Percentiles rank a stretch among this genome's conserved stretches.
phyloP scores from a whole-genome alignment of 306 rosid species.

The Casuarina glauca region DNA sequence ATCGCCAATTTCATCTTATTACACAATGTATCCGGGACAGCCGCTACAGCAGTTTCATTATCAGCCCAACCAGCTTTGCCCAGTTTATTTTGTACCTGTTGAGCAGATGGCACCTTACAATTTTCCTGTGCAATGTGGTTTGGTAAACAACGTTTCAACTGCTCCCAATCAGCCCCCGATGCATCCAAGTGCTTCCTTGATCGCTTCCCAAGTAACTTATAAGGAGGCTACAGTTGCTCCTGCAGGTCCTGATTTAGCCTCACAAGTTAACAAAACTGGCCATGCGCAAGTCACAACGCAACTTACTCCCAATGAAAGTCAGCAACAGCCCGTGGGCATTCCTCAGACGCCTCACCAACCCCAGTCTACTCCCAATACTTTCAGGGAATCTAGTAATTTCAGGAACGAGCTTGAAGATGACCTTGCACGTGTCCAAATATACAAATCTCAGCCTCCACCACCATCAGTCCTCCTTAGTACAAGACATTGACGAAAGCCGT shows the following conservation, averaged over 20 bases:
- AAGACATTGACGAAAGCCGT: constrained; percentile 33
- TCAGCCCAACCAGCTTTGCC: constrained; percentile 38
- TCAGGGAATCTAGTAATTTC: constrained; percentile 29
- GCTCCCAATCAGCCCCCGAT: constrained; percentile 25
- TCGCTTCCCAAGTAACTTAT: constrained; percentile 32
- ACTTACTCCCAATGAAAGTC: constrained; percentile 23
- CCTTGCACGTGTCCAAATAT: constrained; percentile 41
- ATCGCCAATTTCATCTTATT: constrained; percentile 34
- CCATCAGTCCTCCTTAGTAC: constrained; percentile 39
- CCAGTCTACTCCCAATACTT: constrained; percentile 17
- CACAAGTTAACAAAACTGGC: constrained; percentile 17
- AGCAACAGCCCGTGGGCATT: constrained; percentile 28
- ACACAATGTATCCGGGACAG: constrained; percentile 33
- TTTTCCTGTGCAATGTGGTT: constrained; percentile 31
- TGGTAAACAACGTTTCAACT: constrained; percentile 14
- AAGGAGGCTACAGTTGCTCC: constrained; percentile 18
- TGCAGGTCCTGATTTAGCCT: constrained; percentile 13
- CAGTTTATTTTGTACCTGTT: constrained; percentile 42
- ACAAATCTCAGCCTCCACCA: constrained; percentile 74
- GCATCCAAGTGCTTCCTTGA: constrained; percentile 27
- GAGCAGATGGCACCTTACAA: constrained; percentile 37
- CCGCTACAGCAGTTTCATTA: constrained; percentile 32
- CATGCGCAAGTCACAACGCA: constrained; percentile 10
- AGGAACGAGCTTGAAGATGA: constrained; percentile 36
- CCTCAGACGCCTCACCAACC: constrained; percentile 26